phyloP scores from a whole-genome alignment of 768 basidiomycete genomes.

The Tricholoma flavovirens region DNA sequence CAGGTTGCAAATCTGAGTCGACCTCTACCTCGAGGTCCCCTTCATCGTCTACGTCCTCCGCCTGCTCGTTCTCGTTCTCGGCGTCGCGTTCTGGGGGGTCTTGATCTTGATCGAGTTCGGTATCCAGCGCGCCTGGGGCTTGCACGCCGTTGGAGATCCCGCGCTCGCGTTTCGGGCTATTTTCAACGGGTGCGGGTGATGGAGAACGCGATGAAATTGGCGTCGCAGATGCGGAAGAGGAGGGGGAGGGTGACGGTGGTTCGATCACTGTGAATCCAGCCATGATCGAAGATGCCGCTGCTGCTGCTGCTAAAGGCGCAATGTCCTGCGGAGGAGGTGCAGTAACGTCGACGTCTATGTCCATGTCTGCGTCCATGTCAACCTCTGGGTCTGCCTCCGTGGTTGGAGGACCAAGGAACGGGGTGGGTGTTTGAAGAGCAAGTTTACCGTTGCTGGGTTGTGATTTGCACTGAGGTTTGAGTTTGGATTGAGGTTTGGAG shows the following conservation, averaged over 20 bases:
- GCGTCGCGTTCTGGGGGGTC: constrained; percentile 21
- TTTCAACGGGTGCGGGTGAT: constrained; percentile 26
- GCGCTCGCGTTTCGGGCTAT: constrained; percentile 8
- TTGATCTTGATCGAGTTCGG: constrained; percentile 20
- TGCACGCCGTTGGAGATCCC: background rate
- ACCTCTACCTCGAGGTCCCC: constrained; percentile 41
- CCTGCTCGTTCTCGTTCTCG: constrained; percentile 14
- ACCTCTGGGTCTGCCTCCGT: background rate
- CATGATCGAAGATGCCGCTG: constrained; percentile 45
- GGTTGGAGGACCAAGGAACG: background rate
- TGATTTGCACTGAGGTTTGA: background rate
- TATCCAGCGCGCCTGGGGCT: constrained; percentile 4
- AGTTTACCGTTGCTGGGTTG: background rate
- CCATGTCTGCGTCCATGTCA: constrained; percentile 10
- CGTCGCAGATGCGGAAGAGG: constrained; percentile 22
- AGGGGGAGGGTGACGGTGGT: constrained; percentile 32
- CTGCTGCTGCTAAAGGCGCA: constrained; percentile 28
- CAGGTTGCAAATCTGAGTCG: constrained; percentile 71
- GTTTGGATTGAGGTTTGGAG: background rate
- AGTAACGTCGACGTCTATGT: constrained; percentile 26
- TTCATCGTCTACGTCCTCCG: constrained; percentile 32
- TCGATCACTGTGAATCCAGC: constrained; percentile 35
- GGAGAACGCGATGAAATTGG: constrained; percentile 37
- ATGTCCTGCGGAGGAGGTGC: constrained; percentile 21
- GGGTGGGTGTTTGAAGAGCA: background rate